A percentile compares a stretch with the other conserved stretches of the same genome.
phyloP scores from a whole-genome alignment of 495 filamentous ascomycete genomes.

The Hyaloscypha bicolor region DNA sequence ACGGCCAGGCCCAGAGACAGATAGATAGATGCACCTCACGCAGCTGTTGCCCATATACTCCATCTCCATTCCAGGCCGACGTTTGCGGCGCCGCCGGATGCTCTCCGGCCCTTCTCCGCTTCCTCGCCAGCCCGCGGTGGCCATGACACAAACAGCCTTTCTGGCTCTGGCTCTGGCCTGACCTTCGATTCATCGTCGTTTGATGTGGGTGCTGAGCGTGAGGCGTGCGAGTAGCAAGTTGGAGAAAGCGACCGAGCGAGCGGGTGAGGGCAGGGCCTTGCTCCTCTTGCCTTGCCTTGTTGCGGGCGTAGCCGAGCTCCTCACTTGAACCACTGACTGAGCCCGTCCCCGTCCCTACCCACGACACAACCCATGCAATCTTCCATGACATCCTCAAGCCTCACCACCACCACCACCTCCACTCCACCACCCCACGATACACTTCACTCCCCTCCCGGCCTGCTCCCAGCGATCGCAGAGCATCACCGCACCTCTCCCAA shows the following conservation, averaged over 20 bases:
- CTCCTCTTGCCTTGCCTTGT: background rate
- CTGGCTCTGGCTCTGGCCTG: background rate
- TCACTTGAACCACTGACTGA: background rate
- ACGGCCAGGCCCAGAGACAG: background rate
- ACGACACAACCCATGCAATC: background rate
- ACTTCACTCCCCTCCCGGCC: background rate
- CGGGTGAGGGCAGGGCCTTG: no score
- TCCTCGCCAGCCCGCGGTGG: background rate
- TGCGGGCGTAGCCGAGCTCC: conserved; percentile 3
- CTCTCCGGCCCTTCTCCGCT: background rate
- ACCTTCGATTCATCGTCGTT: conserved; percentile 15
- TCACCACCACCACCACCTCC: background rate
- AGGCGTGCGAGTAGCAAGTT: background rate
- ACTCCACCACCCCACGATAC: background rate
- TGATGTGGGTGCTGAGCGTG: conserved; percentile 7
- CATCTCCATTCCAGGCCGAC: background rate
- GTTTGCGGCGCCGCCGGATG: background rate
- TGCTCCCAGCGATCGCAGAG: background rate
- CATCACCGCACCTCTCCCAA: background rate
- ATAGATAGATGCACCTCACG: no score
- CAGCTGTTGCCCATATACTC: background rate
- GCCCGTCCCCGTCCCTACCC: background rate
- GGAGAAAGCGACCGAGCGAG: background rate
- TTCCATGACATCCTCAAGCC: background rate
- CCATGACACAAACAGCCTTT: conserved; percentile 19